Conservation (phyloP, 2,329 filamentous ascomycete species). For the Trichoderma semiorbis region DNA sequence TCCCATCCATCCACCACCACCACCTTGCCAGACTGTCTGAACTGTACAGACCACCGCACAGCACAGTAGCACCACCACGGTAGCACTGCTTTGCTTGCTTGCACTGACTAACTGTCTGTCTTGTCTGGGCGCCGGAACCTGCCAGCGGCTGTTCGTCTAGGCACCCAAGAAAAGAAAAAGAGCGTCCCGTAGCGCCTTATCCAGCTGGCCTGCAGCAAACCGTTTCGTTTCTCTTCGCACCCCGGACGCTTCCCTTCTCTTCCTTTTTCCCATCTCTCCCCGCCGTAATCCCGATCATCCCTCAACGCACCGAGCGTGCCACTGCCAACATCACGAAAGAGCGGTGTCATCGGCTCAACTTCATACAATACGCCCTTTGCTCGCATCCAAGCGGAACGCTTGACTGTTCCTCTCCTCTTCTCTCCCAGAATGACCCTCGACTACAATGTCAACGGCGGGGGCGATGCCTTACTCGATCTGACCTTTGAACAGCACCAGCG, state of each 20-base stretch:
- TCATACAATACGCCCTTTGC: slow-evolving; percentile 36
- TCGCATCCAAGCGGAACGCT: slow-evolving; percentile 29
- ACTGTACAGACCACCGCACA: not conserved
- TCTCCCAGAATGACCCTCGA: slow-evolving; percentile 53
- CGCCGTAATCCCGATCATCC: slow-evolving; percentile 15
- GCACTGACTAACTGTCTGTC: not conserved
- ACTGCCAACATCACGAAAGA: slow-evolving; percentile 38
- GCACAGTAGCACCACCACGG: not conserved
- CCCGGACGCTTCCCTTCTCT: slow-evolving; percentile 10
- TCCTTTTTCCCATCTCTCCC: slow-evolving; percentile 24
- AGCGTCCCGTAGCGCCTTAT: not conserved
- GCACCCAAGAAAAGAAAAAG: not conserved
- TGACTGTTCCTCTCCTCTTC: slow-evolving; percentile 28
- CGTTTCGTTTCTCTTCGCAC: slow-evolving; percentile 17
- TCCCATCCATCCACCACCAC: not conserved
- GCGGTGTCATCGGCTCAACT: slow-evolving; percentile 41
- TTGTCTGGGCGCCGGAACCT: not conserved
- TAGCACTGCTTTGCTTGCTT: not conserved
- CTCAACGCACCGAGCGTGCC: slow-evolving; percentile 11
- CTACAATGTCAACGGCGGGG: slow-evolving; percentile 53
- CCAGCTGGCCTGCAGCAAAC: slow-evolving; percentile 19
- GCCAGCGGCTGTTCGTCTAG: slow-evolving; percentile 1
- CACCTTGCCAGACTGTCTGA: not conserved
- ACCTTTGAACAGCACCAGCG: slow-evolving; percentile 57
- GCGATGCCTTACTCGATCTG: slow-evolving; percentile 60